Conservation (phyloP, 305 asterid species). For the Fraxinus latifolia region DNA sequence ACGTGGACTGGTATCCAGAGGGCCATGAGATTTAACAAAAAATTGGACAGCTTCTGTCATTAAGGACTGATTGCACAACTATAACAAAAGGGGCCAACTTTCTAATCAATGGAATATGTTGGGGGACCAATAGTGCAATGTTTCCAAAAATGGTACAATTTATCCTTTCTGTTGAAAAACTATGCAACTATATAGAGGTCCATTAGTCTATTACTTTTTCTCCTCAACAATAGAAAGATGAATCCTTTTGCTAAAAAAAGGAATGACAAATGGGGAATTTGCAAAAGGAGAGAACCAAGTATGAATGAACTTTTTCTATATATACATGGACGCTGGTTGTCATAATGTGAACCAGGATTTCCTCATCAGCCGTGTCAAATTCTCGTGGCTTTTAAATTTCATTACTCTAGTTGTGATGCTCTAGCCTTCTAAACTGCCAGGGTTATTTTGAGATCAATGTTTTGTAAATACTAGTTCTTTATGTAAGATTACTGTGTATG, state of each 20-base stretch:
- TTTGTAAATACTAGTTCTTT: neutral
- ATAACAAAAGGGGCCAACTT: neutral
- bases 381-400: neutral
- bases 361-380: neutral
- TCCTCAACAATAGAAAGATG: neutral
- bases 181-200: neutral
- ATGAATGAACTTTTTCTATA: neutral
- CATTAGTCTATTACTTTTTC: neutral
- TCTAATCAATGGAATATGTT: neutral
- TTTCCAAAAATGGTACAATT: neutral
- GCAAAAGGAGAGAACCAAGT: neutral
- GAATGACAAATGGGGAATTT: neutral
- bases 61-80: neutral
- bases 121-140: neutral
- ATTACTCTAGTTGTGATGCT: neutral
- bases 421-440: neutral
- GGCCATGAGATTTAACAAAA: neutral
- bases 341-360: neutral
- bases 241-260: neutral
- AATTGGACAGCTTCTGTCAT: neutral
- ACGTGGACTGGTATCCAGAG: neutral
- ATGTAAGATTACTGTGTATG: neutral
- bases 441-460: neutral
- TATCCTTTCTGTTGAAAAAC: neutral
- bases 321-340: neutral